phyloP scores from a whole-genome alignment of 2,329 filamentous ascomycete genomes.

The Neospermospora avenae region DNA sequence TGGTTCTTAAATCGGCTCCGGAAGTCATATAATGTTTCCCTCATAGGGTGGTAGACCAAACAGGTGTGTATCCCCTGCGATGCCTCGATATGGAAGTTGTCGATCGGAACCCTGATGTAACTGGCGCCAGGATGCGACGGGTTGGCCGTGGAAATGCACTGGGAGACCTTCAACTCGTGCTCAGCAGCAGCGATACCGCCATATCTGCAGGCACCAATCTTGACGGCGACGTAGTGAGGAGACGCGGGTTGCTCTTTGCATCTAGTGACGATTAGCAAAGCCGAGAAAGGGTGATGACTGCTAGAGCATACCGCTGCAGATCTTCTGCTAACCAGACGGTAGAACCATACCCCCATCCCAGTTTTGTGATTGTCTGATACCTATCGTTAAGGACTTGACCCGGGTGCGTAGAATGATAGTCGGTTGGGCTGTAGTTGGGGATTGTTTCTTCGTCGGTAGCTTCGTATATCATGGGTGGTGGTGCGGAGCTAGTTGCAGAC shows the following conservation, averaged over 20 bases:
- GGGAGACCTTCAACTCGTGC: not conserved
- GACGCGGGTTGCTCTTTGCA: not conserved
- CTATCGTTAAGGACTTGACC: not conserved
- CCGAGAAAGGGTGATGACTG: not conserved
- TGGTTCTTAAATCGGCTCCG: not conserved
- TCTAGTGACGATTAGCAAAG: not conserved
- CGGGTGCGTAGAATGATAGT: not conserved
- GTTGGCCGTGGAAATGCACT: constrained; percentile 1
- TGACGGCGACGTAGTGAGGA: not conserved
- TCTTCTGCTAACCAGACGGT: constrained; percentile 1
- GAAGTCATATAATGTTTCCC: not conserved
- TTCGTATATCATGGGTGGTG: not conserved
- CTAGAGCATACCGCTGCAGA: not conserved
- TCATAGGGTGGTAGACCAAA: not conserved
- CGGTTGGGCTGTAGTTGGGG: not conserved
- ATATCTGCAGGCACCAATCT: not conserved
- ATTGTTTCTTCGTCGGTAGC: constrained; percentile 2
- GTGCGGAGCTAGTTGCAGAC: not conserved
- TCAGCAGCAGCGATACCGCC: not conserved
- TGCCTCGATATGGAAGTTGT: not conserved
- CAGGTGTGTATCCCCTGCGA: not conserved
- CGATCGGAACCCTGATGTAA: not conserved
- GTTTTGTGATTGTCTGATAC: constrained; percentile 2
- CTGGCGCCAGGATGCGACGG: not conserved
- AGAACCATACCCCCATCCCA: not conserved